Conservation (phyloP, 495 filamentous ascomycete species). For the Pseudevernia furfuracea region DNA sequence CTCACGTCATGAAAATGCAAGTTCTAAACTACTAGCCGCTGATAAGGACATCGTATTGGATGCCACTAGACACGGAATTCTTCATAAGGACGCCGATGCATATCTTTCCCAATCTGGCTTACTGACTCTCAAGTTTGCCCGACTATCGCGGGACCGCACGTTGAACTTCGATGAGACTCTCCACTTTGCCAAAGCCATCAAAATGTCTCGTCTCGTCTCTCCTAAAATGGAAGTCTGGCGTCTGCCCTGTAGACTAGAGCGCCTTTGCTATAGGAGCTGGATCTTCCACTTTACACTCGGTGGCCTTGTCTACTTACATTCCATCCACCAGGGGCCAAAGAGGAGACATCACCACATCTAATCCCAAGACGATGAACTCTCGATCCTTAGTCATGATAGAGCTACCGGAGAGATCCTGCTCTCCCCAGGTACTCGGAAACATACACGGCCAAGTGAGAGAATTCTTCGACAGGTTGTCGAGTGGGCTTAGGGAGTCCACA, state of each 20-base stretch:
- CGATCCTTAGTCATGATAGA: not conserved
- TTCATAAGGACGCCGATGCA: not conserved
- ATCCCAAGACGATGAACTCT: not conserved
- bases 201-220: not conserved
- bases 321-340: not conserved
- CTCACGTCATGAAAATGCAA: not conserved
- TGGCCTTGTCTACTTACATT: not conserved
- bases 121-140: not conserved
- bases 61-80: not conserved
- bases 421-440: not conserved
- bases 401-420: not conserved
- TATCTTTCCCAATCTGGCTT: not conserved
- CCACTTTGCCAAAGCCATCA: not conserved
- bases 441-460: not conserved
- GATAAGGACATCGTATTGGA: not conserved
- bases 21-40: not conserved
- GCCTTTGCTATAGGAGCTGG: not conserved
- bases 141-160: not conserved
- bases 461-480: not conserved
- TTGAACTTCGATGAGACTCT: not conserved
- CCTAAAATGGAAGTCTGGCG: not conserved
- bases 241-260: not conserved
- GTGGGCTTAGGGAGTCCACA: not conserved
- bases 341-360: not conserved
- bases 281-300: not conserved